Conservation (phyloP, 1,284 basidiomycete genomes). For the Ustilago hordei region DNA sequence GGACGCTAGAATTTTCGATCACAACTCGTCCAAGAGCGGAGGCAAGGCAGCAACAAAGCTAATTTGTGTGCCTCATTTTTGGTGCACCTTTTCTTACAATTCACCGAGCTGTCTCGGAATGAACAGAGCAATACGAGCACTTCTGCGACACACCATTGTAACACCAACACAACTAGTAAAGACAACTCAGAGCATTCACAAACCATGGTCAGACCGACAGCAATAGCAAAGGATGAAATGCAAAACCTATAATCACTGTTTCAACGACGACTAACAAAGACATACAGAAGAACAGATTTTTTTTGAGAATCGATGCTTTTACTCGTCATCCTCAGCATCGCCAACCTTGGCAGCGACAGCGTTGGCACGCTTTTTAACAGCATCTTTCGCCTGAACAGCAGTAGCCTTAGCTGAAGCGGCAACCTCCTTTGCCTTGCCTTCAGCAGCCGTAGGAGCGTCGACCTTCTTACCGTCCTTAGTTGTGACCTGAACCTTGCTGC, state of each 20-base stretch:
- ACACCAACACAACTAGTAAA: neutral
- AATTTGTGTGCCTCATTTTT: neutral
- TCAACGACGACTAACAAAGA: constrained; percentile 5
- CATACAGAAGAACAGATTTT: neutral
- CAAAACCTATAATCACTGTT: constrained; percentile 8
- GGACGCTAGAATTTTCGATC: constrained; percentile 5
- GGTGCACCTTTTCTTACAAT: neutral
- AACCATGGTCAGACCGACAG: neutral
- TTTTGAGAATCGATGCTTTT: neutral
- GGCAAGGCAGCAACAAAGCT: neutral
- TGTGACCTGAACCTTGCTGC: constrained; percentile 27
- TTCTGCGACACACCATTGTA: neutral
- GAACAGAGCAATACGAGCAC: neutral
- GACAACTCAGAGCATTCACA: neutral
- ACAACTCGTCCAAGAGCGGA: neutral
- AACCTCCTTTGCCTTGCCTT: constrained; percentile 50
- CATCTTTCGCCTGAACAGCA: constrained; percentile 52
- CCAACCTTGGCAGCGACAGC: constrained; percentile 53
- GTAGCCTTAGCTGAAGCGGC: constrained; percentile 50
- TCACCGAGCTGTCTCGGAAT: neutral
- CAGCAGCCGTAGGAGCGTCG: constrained; percentile 44
- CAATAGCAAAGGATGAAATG: neutral
- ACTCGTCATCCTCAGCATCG: constrained; percentile 52
- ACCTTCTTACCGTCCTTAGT: constrained; percentile 58
- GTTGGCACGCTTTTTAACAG: constrained; percentile 56